Evolutionary conservation across 495 filamentous ascomycete species (phyloP).

Genomic region (Penicillium paradoxum): DNA sequence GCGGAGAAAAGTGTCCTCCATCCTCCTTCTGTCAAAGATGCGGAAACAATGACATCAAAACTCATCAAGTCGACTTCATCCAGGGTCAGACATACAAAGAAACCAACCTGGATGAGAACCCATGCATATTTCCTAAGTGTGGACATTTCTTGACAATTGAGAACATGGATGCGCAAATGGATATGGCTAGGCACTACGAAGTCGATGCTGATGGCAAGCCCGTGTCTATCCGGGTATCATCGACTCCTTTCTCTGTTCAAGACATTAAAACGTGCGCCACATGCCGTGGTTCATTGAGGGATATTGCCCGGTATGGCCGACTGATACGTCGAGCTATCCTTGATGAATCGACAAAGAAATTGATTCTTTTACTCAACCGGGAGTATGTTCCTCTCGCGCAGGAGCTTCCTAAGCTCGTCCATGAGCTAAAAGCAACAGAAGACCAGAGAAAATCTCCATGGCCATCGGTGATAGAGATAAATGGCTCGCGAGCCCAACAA

Average conservation of each 20-base stretch:
- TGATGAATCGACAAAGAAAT: slow-evolving; percentile 65
- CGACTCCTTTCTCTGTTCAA: slow-evolving; percentile 48
- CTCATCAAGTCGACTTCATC: slow-evolving; percentile 50
- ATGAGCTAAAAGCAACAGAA: neutral
- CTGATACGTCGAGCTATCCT: slow-evolving; percentile 59
- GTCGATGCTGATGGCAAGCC: slow-evolving; percentile 40
- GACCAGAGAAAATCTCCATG: slow-evolving; percentile 1
- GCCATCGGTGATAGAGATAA: neutral
- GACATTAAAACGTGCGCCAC: slow-evolving; percentile 56
- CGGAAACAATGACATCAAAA: slow-evolving; percentile 35
- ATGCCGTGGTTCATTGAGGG: slow-evolving; percentile 59
- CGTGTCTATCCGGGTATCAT: slow-evolving; percentile 32
- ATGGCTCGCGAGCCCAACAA: neutral
- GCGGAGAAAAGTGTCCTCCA: slow-evolving; percentile 60
- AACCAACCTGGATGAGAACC: slow-evolving; percentile 52
- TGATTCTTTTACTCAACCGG: slow-evolving; percentile 49
- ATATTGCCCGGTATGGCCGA: slow-evolving; percentile 61
- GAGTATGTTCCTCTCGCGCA: slow-evolving; percentile 48
- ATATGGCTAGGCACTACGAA: slow-evolving; percentile 53
- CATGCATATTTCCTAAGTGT: slow-evolving; percentile 60
- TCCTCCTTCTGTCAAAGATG: slow-evolving; percentile 55
- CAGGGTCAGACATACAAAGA: slow-evolving; percentile 47
- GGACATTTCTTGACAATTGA: slow-evolving; percentile 60
- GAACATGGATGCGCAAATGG: slow-evolving; percentile 64
- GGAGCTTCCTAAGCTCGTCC: slow-evolving; percentile 28